Percentiles rank a stretch among this genome's conserved stretches.
phyloP scores from a whole-genome alignment of 306 rosid species.

The Oemleria cerasiformis region DNA sequence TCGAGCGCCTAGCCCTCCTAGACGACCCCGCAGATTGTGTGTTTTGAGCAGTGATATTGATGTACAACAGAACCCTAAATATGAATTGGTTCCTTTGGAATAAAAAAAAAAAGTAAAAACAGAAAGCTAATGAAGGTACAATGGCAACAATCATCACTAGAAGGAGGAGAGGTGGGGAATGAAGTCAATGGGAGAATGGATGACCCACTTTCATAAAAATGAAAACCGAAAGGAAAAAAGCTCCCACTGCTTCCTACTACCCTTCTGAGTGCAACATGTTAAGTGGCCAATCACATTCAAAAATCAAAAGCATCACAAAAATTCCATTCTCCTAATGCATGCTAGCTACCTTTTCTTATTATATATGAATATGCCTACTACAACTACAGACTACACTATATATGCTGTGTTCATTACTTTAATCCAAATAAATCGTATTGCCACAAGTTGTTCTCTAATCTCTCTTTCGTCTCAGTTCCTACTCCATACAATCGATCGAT shows the following conservation, averaged over 20 bases:
- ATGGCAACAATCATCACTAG: constrained; percentile 14
- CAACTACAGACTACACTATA: neutral
- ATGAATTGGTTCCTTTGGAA: constrained; percentile 15
- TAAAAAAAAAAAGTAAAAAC: constrained; percentile 6
- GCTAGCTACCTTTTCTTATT: constrained; percentile 28
- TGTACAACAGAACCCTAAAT: constrained; percentile 13
- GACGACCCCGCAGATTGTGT: too few relatives aligned
- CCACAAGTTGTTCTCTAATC: constrained; percentile 7
- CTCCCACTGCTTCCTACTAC: constrained; percentile 27
- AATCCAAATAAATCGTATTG: constrained; percentile 20
- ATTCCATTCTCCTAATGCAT: constrained; percentile 34
- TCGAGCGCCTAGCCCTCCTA: too few relatives aligned
- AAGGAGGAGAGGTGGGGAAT: constrained; percentile 33
- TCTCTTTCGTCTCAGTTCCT: constrained; percentile 16
- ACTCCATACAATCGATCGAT: constrained; percentile 15
- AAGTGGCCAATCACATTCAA: constrained; percentile 34
- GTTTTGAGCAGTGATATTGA: too few relatives aligned
- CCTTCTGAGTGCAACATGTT: constrained; percentile 30
- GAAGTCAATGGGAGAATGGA: constrained; percentile 45
- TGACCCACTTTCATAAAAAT: constrained; percentile 32
- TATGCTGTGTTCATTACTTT: constrained; percentile 15
- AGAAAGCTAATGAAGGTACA: too few relatives aligned
- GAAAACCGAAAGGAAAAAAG: constrained; percentile 26
- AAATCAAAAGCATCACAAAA: constrained; percentile 27
- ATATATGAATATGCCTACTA: constrained; percentile 38